Conservation (phyloP, 2,329 filamentous ascomycete species). For the Ascochyta pisi region DNA sequence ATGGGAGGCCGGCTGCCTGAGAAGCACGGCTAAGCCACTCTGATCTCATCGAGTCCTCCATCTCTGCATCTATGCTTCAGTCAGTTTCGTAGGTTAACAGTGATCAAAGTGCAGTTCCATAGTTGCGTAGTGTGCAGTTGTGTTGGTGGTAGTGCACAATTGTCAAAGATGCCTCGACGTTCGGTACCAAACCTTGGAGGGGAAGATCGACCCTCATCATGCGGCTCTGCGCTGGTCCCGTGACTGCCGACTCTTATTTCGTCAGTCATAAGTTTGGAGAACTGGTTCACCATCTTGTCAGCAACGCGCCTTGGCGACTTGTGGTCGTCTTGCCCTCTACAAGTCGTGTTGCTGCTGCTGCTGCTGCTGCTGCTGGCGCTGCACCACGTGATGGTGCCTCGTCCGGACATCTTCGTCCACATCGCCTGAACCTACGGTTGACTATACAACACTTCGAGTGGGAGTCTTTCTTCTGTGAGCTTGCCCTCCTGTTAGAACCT, state of each 20-base stretch:
- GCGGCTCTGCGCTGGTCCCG: constrained; percentile 9
- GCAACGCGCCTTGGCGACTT: background rate
- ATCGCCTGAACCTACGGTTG: too few relatives aligned
- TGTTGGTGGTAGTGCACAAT: constrained; percentile 29
- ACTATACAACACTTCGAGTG: too few relatives aligned
- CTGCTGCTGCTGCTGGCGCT: background rate
- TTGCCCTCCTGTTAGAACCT: too few relatives aligned
- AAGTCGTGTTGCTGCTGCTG: background rate
- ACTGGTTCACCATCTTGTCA: too few relatives aligned
- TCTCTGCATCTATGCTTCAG: constrained; percentile 28
- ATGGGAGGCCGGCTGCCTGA: constrained; percentile 35
- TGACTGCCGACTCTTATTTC: background rate
- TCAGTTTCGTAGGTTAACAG: constrained; percentile 34
- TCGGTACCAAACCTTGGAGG: constrained; percentile 28
- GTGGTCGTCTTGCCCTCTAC: background rate
- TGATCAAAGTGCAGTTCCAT: constrained; percentile 31
- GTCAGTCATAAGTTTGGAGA: background rate
- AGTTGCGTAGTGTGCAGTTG: constrained; percentile 26
- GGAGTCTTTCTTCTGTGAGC: too few relatives aligned
- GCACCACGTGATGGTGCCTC: constrained; percentile 6
- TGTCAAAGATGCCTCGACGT: constrained; percentile 32
- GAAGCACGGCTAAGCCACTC: constrained; percentile 38
- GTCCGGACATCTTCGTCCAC: background rate
- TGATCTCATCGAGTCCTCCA: constrained; percentile 25
- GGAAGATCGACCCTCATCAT: constrained; percentile 6